These are phyloP conservation scores for Solanum paucissectum DNA, from an alignment of 257 asterid species.

Conservation along the genomic window DNA sequence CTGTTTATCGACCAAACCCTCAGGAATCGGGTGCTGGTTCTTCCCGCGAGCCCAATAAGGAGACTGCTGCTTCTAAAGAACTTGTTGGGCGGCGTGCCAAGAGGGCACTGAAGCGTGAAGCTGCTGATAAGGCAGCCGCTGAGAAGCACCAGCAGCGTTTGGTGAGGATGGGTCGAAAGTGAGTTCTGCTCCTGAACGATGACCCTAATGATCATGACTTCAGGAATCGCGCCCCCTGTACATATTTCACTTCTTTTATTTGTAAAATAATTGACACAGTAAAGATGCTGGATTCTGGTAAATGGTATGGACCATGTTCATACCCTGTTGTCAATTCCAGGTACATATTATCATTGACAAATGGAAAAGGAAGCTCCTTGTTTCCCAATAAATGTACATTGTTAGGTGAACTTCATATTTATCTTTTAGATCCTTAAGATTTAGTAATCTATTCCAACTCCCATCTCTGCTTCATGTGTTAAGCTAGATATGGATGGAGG, in stretches of 20 bases:
- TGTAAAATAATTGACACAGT: neutral
- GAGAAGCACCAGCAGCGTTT: conserved; percentile 60
- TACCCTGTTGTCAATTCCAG: neutral
- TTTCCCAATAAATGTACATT: conserved; percentile 2
- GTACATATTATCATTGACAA: neutral
- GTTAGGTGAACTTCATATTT: neutral
- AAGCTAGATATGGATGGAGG: neutral
- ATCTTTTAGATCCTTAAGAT: neutral
- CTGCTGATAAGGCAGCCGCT: conserved; percentile 75
- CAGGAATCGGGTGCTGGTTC: conserved; percentile 48
- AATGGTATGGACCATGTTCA: neutral
- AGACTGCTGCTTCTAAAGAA: conserved; percentile 25
- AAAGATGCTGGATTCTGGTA: neutral
- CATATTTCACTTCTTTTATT: neutral
- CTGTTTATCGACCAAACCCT: conserved; percentile 17
- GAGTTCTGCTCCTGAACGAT: neutral
- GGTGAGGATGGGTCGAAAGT: conserved; percentile 48
- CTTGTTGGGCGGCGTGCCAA: conserved; percentile 80
- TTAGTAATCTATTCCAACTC: neutral
- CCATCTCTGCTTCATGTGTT: neutral
- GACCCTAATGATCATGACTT: neutral
- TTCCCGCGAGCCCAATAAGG: conserved; percentile 57
- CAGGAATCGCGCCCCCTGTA: neutral
- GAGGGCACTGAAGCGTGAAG: conserved; percentile 75
- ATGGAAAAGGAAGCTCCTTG: neutral